Conservation (phyloP, 2,329 filamentous ascomycete species). For the Davidsoniella eucalypti region DNA sequence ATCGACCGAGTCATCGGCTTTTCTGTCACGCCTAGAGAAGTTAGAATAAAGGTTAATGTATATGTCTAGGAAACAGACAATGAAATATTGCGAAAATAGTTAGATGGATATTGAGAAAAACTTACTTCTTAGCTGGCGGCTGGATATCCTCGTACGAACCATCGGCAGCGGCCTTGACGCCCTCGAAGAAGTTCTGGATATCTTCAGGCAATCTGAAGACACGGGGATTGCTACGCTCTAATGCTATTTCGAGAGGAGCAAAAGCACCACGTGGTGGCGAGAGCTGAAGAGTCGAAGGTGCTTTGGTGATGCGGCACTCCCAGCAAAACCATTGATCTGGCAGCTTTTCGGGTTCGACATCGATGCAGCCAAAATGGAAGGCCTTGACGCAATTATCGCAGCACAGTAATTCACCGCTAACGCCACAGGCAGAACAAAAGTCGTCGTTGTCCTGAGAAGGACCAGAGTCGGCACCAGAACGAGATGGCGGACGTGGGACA, state of each 20-base stretch:
- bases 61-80: background rate
- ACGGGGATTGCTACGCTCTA: constrained; percentile 53
- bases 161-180: constrained; percentile 57
- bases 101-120: background rate
- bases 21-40: constrained; percentile 16
- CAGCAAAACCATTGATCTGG: constrained; percentile 79
- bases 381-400: constrained; percentile 85
- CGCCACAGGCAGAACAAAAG: constrained; percentile 72
- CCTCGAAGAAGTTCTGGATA: constrained; percentile 62
- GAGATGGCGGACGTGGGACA: constrained; percentile 44
- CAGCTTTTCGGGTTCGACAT: constrained; percentile 50
- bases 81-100: background rate
- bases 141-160: constrained; percentile 64
- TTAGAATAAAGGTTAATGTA: background rate
- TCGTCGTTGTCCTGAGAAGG: constrained; percentile 65
- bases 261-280: constrained; percentile 33
- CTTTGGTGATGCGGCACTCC: constrained; percentile 38
- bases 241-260: constrained; percentile 41
- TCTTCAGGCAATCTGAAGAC: constrained; percentile 56
- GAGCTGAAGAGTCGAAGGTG: constrained; percentile 6
- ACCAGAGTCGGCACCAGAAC: background rate
- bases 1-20: constrained; percentile 46
- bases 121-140: constrained; percentile 16
- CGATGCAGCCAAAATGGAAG: constrained; percentile 79
- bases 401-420: constrained; percentile 71